Evolutionary conservation across 148 eudicot genomes (phyloP), one percentile per base, ranked within the genome.

Genomic region (Diospyros lotus): DNA sequence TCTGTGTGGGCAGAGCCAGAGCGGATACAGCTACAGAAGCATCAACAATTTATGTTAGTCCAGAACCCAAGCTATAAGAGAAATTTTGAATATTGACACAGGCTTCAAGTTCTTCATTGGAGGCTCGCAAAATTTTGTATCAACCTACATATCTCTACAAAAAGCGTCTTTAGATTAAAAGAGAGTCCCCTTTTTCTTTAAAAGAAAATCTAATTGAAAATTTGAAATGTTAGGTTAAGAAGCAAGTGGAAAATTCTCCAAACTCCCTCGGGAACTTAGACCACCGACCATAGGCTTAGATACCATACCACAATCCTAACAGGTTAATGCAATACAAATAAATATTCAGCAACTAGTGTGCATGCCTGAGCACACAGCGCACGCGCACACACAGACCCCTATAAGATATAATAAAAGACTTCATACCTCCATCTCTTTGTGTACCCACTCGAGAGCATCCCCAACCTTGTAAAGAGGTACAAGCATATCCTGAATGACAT

Each of bases 401-500:
- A 62, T 1, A 70, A 10, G 60, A 48, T 14, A 9, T 62, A 54
- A 52, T 17, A 70, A 80, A 74, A n/a, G 71, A 70, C 1, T 45
- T 63, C 38, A 11, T 90, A 92, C 98, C 96, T 93, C 96, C 96
- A 93, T 93, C 81, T 93, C 98, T n/a, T 79, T 83, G 80, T 93
- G 83, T 53, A 91, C 93, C 79, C 83, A 93, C 68, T 91, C 96
- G 59, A 93, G 89, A 65, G 96, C 96, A 86, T 90, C 96, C 13
- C 96, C 93, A 68, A 93, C 96, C 89, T 93, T 93, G 89, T 90
- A 87, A 68, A 93, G 89, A 51, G 98, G 98, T 41, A 93, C 93
- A 80, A 93, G 98, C 96, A 93, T 89, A 77, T 93, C 98, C 81
- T 93, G 96, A 80, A 90, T 90, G 61, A 93, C 98, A 73, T 86